Conservation (phyloP, 306 rosid genomes). For the Gynostemma pentaphyllum region DNA sequence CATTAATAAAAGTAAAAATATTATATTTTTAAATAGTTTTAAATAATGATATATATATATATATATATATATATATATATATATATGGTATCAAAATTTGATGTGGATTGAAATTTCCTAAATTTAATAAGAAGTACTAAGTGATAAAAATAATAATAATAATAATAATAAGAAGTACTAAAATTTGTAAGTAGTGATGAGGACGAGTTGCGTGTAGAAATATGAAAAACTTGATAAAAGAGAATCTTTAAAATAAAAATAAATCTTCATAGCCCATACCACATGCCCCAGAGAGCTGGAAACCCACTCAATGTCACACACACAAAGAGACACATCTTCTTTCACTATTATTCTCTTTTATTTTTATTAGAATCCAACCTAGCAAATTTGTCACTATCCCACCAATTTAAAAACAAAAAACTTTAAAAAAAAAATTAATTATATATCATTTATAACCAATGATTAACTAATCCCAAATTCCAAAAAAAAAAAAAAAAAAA, state of each 20-base stretch:
- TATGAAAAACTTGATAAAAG: background rate
- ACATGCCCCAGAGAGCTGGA: constrained; percentile 12
- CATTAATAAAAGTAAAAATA: no score
- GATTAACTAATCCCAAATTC: constrained; percentile 6
- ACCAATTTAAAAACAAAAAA: background rate
- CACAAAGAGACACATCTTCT: background rate
- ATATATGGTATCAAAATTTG: no score
- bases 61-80: no score
- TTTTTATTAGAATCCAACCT: background rate
- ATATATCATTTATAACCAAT: constrained; percentile 5
- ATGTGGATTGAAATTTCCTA: no score
- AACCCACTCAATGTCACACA: background rate
- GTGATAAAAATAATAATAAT: no score
- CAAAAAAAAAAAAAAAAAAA: no score
- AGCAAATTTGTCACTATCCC: background rate
- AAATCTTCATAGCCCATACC: constrained; percentile 5
- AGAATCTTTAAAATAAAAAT: background rate
- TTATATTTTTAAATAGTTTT: no score
- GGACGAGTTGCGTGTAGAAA: constrained; percentile 1
- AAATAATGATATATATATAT: no score
- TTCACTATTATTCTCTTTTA: background rate
- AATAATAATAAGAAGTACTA: no score
- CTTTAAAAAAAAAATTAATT: background rate
- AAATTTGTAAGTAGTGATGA: background rate
- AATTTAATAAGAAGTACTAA: no score